A percentile compares a stretch with the other conserved stretches of the same genome.
These are phyloP conservation scores for Acorus calamus DNA, from an alignment of 106 monocot genomes.

Conservation along the genomic window DNA sequence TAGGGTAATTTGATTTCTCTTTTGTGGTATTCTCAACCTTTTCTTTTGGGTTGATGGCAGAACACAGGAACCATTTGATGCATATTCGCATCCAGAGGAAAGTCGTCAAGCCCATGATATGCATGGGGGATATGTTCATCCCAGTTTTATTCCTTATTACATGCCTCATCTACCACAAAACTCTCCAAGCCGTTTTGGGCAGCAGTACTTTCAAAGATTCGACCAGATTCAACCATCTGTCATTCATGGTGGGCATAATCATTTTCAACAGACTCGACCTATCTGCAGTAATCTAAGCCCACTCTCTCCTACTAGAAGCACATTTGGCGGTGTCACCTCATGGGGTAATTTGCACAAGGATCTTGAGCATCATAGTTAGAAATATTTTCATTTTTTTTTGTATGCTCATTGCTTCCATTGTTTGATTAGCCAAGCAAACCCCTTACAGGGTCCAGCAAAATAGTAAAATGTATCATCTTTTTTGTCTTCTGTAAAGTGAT, in stretches of 20 bases:
- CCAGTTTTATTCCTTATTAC: neutral
- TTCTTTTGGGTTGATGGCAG: constrained; percentile 26
- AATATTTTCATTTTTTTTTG: too few relatives aligned
- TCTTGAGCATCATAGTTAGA: too few relatives aligned
- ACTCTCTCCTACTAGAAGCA: constrained; percentile 19
- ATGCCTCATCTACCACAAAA: constrained; percentile 29
- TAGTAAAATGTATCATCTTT: too few relatives aligned
- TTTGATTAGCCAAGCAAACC: too few relatives aligned
- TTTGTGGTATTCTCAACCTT: neutral
- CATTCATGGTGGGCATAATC: constrained; percentile 15
- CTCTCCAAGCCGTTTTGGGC: constrained; percentile 53
- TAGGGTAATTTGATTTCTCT: neutral
- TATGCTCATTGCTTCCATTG: too few relatives aligned
- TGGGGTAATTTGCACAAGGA: constrained; percentile 44
- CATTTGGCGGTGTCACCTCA: constrained; percentile 28
- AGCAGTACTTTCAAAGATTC: constrained; percentile 38
- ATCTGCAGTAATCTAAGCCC: constrained; percentile 26
- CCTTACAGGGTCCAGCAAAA: too few relatives aligned
- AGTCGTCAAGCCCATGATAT: constrained; percentile 26
- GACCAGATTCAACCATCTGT: constrained; percentile 21
- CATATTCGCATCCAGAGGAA: constrained; percentile 23
- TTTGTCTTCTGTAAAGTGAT: too few relatives aligned
- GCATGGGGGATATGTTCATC: constrained; percentile 24
- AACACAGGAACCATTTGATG: constrained; percentile 27
- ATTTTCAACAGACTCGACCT: constrained; percentile 15